Base-by-base conservation (phyloP, 2,329 filamentous ascomycete species). In the Penicillium sp. region DNA sequence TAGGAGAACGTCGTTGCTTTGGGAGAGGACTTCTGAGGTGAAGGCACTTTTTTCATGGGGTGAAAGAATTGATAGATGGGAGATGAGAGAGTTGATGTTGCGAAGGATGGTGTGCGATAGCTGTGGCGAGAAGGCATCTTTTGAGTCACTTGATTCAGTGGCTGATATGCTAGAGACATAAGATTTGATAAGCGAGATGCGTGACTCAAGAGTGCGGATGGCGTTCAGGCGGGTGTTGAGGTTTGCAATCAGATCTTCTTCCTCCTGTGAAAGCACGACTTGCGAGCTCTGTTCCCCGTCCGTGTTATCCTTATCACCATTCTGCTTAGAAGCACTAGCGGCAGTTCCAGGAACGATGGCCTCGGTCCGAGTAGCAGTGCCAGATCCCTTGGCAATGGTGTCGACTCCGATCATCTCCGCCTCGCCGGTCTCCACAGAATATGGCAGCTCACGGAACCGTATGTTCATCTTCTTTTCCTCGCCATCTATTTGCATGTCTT, bases 361-460 rank as follows among this genome's bases (percentile, higher is more conserved):
- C 16, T 74, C 70, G 23, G 84, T 76, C 29, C 84, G 84, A 10
- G 88, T 85, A 23, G 91, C 92, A 65, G 89, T 93, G 44, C 89
- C 89, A 43, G 88, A 89, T 36, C 89, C 90, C 47, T 87, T 86
- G 0, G 93, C 92, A 18, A 99, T 88, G 60, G 92, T 95, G 72
- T 96, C 91, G 65, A 99, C 89, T 62, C 89, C 89, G 60, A 99
- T 97, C 91, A 96, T 96, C 73, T 99, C 94, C 1, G 92, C 92
- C 71, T 97, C 92, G 9, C 90, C 90, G 0, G 92, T 96, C 74
- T 97, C 94, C 2, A 97, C 86, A 0, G 87, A 87, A 71, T 94
- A 97, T 1, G 87, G 84, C 9, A 97, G 74, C 67, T 95, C 88
- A 54, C 87, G 84, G 73, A 97, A 97, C 65, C 84, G 87, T 54